Conservation (phyloP, 2,329 filamentous ascomycete genomes). For the Falciphora oryzae region DNA sequence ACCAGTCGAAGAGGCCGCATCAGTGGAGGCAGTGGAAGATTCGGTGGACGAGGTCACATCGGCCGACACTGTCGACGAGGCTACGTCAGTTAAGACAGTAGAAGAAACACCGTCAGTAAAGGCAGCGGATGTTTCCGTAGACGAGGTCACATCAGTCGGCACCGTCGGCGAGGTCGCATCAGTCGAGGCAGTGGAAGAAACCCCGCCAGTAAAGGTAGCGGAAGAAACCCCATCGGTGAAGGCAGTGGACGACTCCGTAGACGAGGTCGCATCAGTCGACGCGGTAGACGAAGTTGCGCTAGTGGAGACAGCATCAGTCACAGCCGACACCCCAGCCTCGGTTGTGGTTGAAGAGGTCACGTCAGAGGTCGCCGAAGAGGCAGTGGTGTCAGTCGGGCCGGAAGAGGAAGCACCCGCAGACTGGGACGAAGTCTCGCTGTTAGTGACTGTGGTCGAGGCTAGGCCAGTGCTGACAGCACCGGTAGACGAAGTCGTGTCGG, state of each 20-base stretch:
- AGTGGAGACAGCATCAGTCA: too few species aligned
- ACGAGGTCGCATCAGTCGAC: background rate
- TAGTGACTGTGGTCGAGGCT: too few species aligned
- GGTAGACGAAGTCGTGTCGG: too few species aligned
- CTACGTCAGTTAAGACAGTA: background rate
- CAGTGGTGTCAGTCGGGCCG: too few species aligned
- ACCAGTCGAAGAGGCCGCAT: background rate
- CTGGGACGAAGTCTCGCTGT: too few species aligned
- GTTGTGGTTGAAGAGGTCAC: background rate
- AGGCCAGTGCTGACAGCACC: too few species aligned
- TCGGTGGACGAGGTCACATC: background rate
- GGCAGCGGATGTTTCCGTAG: too few species aligned
- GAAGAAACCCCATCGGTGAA: background rate
- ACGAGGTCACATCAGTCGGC: background rate
- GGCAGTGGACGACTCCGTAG: background rate
- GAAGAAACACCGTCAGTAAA: too few species aligned
- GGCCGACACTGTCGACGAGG: background rate
- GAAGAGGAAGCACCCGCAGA: background rate
- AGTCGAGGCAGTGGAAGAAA: background rate
- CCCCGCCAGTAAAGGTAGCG: background rate
- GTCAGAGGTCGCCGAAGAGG: background rate
- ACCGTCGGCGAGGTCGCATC: too few species aligned
- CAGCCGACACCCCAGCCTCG: too few species aligned
- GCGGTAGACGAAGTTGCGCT: background rate
- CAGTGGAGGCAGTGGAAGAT: background rate